Percentiles rank a stretch among this genome's conserved stretches.
phyloP scores from a whole-genome alignment of 2,329 filamentous ascomycete species.

The Diaporthe capsici region DNA sequence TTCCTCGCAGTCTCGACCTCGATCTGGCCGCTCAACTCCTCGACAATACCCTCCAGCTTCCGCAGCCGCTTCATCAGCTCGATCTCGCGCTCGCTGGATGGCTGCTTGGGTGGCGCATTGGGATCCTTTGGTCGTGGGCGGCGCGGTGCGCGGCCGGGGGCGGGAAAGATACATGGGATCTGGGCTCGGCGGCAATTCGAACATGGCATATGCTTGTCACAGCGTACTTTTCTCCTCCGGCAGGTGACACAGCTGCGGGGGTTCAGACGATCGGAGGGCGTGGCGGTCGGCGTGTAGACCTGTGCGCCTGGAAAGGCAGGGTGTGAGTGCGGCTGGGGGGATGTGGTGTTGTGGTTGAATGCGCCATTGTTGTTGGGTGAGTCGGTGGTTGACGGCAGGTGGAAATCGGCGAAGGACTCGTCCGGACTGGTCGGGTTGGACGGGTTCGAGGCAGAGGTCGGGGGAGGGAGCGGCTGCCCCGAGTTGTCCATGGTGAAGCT shows the following conservation, averaged over 20 bases:
- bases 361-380: slow-evolving; percentile 35
- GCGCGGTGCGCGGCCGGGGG: slow-evolving; percentile 79
- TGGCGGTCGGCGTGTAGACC: slow-evolving; percentile 46
- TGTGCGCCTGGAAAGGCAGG: slow-evolving; percentile 47
- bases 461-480: slow-evolving; percentile 34
- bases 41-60: slow-evolving; percentile 82
- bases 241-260: slow-evolving; percentile 46
- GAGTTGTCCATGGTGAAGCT: slow-evolving; percentile 37
- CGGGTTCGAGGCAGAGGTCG: slow-evolving; percentile 36
- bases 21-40: slow-evolving; percentile 76
- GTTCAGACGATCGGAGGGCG: slow-evolving; percentile 45
- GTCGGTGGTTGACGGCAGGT: slow-evolving; percentile 27
- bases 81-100: slow-evolving; percentile 72
- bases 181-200: slow-evolving; percentile 80
- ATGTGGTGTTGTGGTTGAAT: slow-evolving; percentile 35
- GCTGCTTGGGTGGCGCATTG: slow-evolving; percentile 72
- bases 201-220: slow-evolving; percentile 83
- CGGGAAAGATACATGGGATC: slow-evolving; percentile 81
- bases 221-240: slow-evolving; percentile 73
- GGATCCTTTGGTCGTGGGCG: slow-evolving; percentile 76
- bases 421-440: slow-evolving; percentile 46
- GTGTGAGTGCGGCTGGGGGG: slow-evolving; percentile 41
- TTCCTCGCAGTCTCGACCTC: slow-evolving; percentile 65
- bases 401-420: slow-evolving; percentile 49
- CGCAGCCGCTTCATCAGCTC: slow-evolving; percentile 81